These are phyloP conservation scores for Termitomyces sp. DNA, from an alignment of 768 basidiomycete genomes.

Conservation along the genomic window DNA sequence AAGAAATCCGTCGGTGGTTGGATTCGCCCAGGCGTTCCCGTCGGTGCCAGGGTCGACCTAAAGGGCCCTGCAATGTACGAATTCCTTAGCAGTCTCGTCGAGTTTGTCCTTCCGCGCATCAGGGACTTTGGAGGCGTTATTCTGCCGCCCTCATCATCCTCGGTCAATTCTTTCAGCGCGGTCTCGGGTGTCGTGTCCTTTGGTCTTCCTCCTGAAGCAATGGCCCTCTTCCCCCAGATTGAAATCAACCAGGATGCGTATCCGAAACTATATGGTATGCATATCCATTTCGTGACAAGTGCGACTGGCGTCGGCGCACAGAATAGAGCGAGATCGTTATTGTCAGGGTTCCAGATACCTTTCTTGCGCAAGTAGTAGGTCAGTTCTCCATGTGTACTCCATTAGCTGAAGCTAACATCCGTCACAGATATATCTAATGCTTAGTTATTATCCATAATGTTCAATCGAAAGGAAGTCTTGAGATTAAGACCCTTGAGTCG, in stretches of 20 bases:
- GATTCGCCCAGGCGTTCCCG: constrained; percentile 78
- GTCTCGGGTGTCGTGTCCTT: constrained; percentile 88
- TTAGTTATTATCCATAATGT: neutral
- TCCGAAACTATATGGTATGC: constrained; percentile 83
- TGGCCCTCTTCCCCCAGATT: constrained; percentile 93
- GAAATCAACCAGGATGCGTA: constrained; percentile 93
- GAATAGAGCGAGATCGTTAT: constrained; percentile 78
- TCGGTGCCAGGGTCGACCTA: constrained; percentile 88
- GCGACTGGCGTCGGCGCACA: constrained; percentile 87
- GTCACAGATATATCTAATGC: neutral
- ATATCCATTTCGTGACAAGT: constrained; percentile 91
- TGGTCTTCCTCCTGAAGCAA: constrained; percentile 78
- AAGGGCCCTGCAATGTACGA: constrained; percentile 93
- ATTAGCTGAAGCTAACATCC: neutral
- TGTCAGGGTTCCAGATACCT: constrained; percentile 92
- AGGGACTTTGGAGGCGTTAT: constrained; percentile 86
- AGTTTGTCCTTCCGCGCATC: constrained; percentile 93
- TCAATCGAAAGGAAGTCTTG: no score
- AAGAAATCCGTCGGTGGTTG: constrained; percentile 75
- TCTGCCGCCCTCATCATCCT: constrained; percentile 73
- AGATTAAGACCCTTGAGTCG: no score
- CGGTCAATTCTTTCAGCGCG: constrained; percentile 66
- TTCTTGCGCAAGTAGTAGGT: constrained; percentile 50
- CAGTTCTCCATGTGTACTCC: neutral
- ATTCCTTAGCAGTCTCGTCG: constrained; percentile 82